Evolutionary conservation across 176 grass and related monocot species (phyloP), one percentile per base, ranked within the genome.

Genomic region (Chrysopogon serrulatus): DNA sequence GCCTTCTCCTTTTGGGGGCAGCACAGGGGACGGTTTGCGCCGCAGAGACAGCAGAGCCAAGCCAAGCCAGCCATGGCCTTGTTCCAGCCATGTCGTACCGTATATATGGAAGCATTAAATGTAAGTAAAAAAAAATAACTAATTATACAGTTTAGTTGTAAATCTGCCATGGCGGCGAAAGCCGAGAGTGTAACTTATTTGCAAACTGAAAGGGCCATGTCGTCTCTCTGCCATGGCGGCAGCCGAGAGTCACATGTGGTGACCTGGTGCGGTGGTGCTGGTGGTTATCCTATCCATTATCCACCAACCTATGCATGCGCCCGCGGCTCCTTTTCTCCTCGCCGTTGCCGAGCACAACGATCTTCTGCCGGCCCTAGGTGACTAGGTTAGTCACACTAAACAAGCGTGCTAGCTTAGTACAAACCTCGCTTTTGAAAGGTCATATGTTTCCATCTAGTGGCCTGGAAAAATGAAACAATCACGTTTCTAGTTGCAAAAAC

Each of bases 1-100:
- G 35, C 33, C 24, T 54, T 43, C 85, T 75, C 78, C 44, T 75
- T 75, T 59, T 26, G 77, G 33, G 32, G 56, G 67, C 77, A 34
- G 84, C 57, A 54, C 42, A n/a, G 34, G 5, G 49, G 30, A 42
- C 30, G 39, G 28, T 44, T 68, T 71, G 40, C 15, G 12, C 67
- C 31, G 79, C 31, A 23, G 43, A 26, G 72, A 53, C 54, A 43
- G 9, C 42, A 44, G n/a, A 18, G 28, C 61, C 30, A 7, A 7
- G 11, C 10, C 6, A 2, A 2, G 7, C 4, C 19, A 12, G 27
- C 78, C 47, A 19, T 56, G 36, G 19, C 34, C n/a, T n/a, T 40
- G 39, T 8, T 8, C 6, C 3, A 7, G 39, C 39, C 39, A 40
- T 40, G 39, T 8, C 39, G 1, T 40, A 1, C 39, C 39, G n/a